Percentiles rank a stretch among this genome's conserved stretches.
These are phyloP conservation scores for Phytophthora pisi DNA, from an alignment of 352 stramenopile genomes.

Conservation along the genomic window DNA sequence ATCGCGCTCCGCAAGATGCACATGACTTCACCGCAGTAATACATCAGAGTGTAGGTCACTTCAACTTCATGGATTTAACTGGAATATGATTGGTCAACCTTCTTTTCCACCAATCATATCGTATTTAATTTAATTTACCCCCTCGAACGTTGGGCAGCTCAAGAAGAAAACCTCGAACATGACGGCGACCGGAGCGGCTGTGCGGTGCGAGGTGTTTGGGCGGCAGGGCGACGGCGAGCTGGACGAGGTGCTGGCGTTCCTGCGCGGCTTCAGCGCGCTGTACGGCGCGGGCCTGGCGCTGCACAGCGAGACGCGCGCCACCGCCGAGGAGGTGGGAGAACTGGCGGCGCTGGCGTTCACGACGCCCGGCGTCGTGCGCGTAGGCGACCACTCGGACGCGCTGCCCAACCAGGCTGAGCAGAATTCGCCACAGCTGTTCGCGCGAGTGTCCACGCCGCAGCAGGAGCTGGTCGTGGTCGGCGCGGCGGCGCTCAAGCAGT, in stretches of 20 bases:
- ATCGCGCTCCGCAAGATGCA: slow-evolving; percentile 37
- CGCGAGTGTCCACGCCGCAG: slow-evolving; percentile 34
- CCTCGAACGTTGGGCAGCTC: too few relatives aligned
- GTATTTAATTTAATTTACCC: not conserved
- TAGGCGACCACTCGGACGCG: slow-evolving; percentile 1
- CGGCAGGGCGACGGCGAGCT: slow-evolving; percentile 33
- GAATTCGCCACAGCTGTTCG: slow-evolving; percentile 13
- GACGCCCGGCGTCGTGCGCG: slow-evolving; percentile 17
- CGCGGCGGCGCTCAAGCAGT: slow-evolving; percentile 33
- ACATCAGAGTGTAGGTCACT: not conserved
- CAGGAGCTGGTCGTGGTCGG: slow-evolving; percentile 36
- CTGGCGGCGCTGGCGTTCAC: slow-evolving; percentile 20
- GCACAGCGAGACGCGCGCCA: slow-evolving; percentile 31
- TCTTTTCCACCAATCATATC: not conserved
- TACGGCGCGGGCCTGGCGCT: slow-evolving; percentile 56
- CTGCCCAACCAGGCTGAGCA: too few relatives aligned
- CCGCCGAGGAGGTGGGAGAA: slow-evolving; percentile 18
- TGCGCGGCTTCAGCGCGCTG: slow-evolving; percentile 60
- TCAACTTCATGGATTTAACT: not conserved
- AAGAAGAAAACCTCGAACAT: not conserved
- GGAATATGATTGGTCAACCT: not conserved
- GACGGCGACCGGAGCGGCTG: slow-evolving; percentile 7
- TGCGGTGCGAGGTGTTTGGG: slow-evolving; percentile 48
- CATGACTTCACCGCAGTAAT: not conserved
- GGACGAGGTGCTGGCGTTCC: slow-evolving; percentile 36